Base-by-base conservation (phyloP, 805 yeast species). In the Wickerhamiella spandovensis region DNA sequence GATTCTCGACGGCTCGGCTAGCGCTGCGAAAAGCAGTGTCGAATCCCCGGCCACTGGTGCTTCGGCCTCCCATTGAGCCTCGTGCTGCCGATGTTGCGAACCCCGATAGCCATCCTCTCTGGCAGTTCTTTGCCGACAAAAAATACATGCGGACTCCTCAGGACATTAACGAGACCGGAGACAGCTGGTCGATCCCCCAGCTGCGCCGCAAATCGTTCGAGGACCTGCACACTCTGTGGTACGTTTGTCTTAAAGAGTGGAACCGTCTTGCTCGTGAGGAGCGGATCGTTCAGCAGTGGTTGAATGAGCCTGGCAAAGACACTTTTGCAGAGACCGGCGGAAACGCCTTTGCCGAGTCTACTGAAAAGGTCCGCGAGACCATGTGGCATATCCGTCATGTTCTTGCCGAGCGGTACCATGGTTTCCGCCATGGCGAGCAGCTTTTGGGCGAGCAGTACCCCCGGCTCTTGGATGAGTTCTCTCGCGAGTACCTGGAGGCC, bases 181-280 rank as follows among this genome's bases (percentile, higher is more conserved):
- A 95, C 59, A 70, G 92, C 4, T 92, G 98, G 98, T 69, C 82
- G 5, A 73, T 88, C 49, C 82, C 87, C 3, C 97, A 90, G 64
- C 75, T 92, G 59, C 79, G 98, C 64, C 76, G 94, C 54, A 92
- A 92, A 66, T 78, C 86, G 17, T 92, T 88, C 62, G 92, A 88
- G 41, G 98, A 92, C 63, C 71, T 92, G 58, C 98, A 92, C 66
- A 76, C 79, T 37, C 71, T 92, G 59, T 92, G 98, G 97, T 90
- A 86, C 64, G 74, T 82, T 43, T 79, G 89, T 57, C 67, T 90
- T 56, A 84, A 78, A 63, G 95, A 92, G 66, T 72, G 95, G 57
- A 92, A 92, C 64, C 68, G 78, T 13, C 66, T 90, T 51, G 79
- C 79, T 32, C 75, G 95, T 58, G 97, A 92, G 65, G 71, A 72